Evolutionary conservation across 805 yeast species (phyloP).

Genomic region (Nakazawaea holstii): DNA sequence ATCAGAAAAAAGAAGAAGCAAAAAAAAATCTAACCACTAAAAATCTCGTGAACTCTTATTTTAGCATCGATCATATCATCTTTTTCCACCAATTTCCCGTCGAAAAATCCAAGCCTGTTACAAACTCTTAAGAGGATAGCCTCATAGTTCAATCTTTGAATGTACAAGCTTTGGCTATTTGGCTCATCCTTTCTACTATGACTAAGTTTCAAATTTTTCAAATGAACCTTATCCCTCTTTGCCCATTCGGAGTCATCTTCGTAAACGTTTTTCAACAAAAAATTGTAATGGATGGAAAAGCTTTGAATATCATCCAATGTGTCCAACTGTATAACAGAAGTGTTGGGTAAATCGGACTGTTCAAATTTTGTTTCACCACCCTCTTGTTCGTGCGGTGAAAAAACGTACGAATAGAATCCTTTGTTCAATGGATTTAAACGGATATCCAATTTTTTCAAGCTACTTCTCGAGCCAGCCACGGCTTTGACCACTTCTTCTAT

Average conservation of each 20-base stretch:
- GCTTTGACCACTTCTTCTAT: slow-evolving; percentile 29
- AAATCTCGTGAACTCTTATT: slow-evolving; percentile 5
- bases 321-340: slow-evolving; percentile 26
- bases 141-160: slow-evolving; percentile 29
- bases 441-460: slow-evolving; percentile 37
- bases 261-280: slow-evolving; percentile 23
- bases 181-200: neutral
- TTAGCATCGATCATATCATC: slow-evolving; percentile 10
- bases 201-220: slow-evolving; percentile 15
- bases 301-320: slow-evolving; percentile 37
- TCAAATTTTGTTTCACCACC: neutral
- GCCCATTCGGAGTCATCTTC: slow-evolving; percentile 27
- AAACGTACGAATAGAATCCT: slow-evolving; percentile 47
- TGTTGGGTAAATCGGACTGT: neutral
- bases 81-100: slow-evolving; percentile 21
- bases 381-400: slow-evolving; percentile 35
- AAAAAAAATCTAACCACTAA: neutral
- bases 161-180: neutral
- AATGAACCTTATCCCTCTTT: slow-evolving; percentile 30
- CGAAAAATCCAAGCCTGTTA: slow-evolving; percentile 27
- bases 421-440: slow-evolving; percentile 44
- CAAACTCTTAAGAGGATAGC: slow-evolving; percentile 30
- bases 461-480: slow-evolving; percentile 24
- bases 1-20: neutral
- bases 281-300: slow-evolving; percentile 32